These are phyloP conservation scores for Candida manassasensis DNA, from an alignment of 805 yeast genomes.

Conservation along the genomic window DNA sequence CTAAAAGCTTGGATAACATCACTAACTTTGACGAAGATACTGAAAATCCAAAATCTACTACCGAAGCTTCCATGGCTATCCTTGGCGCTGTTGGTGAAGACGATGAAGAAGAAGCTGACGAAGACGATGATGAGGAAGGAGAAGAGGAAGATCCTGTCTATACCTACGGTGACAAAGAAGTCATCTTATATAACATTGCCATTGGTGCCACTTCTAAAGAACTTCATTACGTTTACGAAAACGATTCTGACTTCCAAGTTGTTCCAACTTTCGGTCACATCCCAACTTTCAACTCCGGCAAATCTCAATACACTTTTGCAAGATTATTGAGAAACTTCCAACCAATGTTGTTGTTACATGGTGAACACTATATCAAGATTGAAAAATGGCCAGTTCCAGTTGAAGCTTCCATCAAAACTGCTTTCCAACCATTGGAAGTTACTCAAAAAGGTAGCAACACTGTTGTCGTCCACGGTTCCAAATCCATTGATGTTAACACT, in stretches of 20 bases:
- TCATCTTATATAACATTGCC: slow-evolving; percentile 82
- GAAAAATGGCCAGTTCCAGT: slow-evolving; percentile 76
- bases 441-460: slow-evolving; percentile 86
- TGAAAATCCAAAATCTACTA: slow-evolving; percentile 53
- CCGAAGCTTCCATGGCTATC: slow-evolving; percentile 78
- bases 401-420: slow-evolving; percentile 57
- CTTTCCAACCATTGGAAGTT: slow-evolving; percentile 64
- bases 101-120: slow-evolving; percentile 42
- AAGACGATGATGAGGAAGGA: slow-evolving; percentile 31
- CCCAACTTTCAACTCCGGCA: slow-evolving; percentile 67
- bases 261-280: slow-evolving; percentile 88
- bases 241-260: slow-evolving; percentile 70
- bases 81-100: slow-evolving; percentile 56
- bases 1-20: slow-evolving; percentile 62
- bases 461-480: slow-evolving; percentile 66
- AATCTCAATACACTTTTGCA: slow-evolving; percentile 53
- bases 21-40: slow-evolving; percentile 57
- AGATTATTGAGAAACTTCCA: slow-evolving; percentile 73
- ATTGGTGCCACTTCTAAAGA: slow-evolving; percentile 80
- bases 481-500: slow-evolving; percentile 61
- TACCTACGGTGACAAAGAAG: slow-evolving; percentile 61
- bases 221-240: slow-evolving; percentile 75
- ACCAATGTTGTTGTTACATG: slow-evolving; percentile 86
- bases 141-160: slow-evolving; percentile 44
- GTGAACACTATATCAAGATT: slow-evolving; percentile 86